A percentile compares a stretch with the other conserved stretches of the same genome.
Conservation (phyloP, 1,284 basidiomycete species). For the Xerocomus amazonicus region DNA sequence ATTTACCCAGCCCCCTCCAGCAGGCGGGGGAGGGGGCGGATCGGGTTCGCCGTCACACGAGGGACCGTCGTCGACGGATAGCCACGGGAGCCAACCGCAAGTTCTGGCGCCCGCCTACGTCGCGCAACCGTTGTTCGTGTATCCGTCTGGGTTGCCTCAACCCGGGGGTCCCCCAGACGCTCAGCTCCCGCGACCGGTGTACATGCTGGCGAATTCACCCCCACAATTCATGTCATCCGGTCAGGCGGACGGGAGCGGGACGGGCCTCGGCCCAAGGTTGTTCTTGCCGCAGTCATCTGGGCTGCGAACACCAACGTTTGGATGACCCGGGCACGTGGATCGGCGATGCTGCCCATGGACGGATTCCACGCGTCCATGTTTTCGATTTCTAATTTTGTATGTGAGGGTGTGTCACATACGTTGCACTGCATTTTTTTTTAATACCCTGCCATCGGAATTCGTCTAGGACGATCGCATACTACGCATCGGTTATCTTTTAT, state of each 20-base stretch:
- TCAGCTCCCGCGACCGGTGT: slow-evolving; percentile 24
- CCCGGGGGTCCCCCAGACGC: slow-evolving; percentile 26
- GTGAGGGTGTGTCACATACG: too few relatives aligned
- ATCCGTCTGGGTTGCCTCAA: slow-evolving; percentile 32
- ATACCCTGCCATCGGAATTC: background rate
- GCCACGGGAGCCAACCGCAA: slow-evolving; percentile 30
- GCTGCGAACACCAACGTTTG: slow-evolving; percentile 26
- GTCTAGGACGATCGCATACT: slow-evolving; percentile 3
- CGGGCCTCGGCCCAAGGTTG: slow-evolving; percentile 13
- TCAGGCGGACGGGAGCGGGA: slow-evolving; percentile 17
- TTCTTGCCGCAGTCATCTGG: slow-evolving; percentile 28
- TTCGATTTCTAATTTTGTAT: too few relatives aligned
- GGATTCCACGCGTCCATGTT: background rate
- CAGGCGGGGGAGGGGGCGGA: slow-evolving; percentile 15
- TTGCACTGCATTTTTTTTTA: slow-evolving; percentile 4
- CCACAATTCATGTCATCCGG: slow-evolving; percentile 25
- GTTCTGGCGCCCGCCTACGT: slow-evolving; percentile 32
- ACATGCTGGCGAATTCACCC: slow-evolving; percentile 28
- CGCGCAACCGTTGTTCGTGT: slow-evolving; percentile 32
- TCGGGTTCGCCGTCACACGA: slow-evolving; percentile 31
- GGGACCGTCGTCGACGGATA: slow-evolving; percentile 28
- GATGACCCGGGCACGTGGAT: slow-evolving; percentile 4
- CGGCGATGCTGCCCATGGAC: background rate
- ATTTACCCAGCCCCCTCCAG: slow-evolving; percentile 23
- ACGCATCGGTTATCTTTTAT: background rate